A percentile compares a stretch with the other conserved stretches of the same genome.
Evolutionary conservation across 176 grass and related monocot species (phyloP).

Genomic region (Carex pumila): DNA sequence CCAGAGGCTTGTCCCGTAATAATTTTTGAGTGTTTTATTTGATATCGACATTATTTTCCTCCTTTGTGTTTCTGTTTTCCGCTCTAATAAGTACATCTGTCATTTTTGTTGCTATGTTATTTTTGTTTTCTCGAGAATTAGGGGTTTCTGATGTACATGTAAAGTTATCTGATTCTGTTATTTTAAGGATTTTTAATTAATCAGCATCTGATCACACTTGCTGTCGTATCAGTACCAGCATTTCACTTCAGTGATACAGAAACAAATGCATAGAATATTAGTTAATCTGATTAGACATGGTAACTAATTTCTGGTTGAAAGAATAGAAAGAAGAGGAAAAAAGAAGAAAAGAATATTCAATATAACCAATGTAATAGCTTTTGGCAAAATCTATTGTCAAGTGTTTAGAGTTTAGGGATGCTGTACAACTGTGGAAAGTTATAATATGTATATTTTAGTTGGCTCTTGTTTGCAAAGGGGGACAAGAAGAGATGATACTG

Average conservation of each 20-base stretch:
- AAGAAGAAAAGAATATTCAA: background rate
- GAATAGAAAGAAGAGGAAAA: background rate
- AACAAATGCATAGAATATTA: background rate
- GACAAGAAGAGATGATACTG: too few relatives aligned
- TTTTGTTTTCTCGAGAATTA: background rate
- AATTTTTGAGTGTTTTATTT: background rate
- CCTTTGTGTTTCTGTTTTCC: background rate
- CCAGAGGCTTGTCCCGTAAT: slow-evolving; percentile 37
- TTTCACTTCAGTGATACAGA: background rate
- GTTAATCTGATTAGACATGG: background rate
- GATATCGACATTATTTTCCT: background rate
- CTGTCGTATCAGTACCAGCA: background rate
- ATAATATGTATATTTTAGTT: too few relatives aligned
- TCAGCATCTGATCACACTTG: background rate
- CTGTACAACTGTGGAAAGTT: background rate
- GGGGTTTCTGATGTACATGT: background rate
- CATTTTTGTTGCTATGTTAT: background rate
- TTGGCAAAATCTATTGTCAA: background rate
- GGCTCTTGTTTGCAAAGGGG: too few relatives aligned
- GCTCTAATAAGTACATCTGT: background rate
- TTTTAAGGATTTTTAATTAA: background rate
- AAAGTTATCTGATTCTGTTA: background rate
- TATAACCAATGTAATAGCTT: background rate
- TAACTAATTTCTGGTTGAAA: background rate
- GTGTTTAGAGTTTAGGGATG: background rate